Evolutionary conservation across 2,329 filamentous ascomycete genomes (phyloP).

Genomic region (Chaetomiaceae sp.): DNA sequence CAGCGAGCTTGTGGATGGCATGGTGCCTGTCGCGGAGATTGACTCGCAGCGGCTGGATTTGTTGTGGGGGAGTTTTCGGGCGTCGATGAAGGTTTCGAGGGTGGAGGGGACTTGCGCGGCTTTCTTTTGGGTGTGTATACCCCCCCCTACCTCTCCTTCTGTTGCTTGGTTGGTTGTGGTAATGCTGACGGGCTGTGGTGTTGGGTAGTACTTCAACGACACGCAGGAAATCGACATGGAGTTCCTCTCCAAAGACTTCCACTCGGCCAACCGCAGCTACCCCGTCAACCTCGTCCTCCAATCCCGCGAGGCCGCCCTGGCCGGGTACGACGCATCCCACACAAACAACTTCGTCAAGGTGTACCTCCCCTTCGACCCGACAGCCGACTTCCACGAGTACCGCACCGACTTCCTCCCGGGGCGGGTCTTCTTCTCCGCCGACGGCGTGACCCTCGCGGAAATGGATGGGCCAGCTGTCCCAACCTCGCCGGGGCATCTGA

Average conservation of each 20-base stretch:
- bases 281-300: constrained; percentile 74
- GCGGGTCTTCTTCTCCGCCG: constrained; percentile 64
- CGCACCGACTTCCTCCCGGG: constrained; percentile 68
- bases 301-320: constrained; percentile 52
- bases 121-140: constrained; percentile 66
- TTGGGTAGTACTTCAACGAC: constrained; percentile 65
- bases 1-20: constrained; percentile 40
- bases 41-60: constrained; percentile 58
- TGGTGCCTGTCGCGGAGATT: constrained; percentile 61
- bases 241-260: constrained; percentile 65
- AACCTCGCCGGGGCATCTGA: constrained; percentile 57
- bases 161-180: too few species aligned
- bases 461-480: constrained; percentile 58
- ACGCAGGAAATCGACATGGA: constrained; percentile 80
- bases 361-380: constrained; percentile 62
- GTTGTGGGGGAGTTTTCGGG: constrained; percentile 65
- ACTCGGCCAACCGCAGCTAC: constrained; percentile 44
- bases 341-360: constrained; percentile 56
- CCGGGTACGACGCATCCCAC: constrained; percentile 58
- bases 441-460: constrained; percentile 52
- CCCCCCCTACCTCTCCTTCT: not conserved
- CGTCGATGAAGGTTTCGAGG: constrained; percentile 59
- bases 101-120: constrained; percentile 67
- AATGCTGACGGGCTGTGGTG: too few species aligned
- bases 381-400: constrained; percentile 67